Conservation (phyloP, 2,329 filamentous ascomycete genomes). For the Calonectria pauciramosa region DNA sequence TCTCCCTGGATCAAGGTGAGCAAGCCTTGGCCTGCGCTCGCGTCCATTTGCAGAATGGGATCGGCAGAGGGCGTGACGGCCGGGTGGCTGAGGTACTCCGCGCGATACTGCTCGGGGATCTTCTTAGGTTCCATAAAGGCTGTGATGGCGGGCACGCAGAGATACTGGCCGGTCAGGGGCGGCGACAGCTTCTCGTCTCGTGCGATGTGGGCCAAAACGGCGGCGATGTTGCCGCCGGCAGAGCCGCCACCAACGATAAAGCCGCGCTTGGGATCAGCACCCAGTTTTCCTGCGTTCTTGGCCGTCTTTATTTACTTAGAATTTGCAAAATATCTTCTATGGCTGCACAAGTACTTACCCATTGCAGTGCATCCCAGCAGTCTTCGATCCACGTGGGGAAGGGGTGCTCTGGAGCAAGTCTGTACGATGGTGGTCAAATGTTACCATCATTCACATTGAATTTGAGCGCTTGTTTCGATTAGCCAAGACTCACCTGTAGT, state of each 20-base stretch:
- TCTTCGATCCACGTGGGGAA: conserved; percentile 5
- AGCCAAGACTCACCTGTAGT: background rate
- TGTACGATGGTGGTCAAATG: background rate
- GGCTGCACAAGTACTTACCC: background rate
- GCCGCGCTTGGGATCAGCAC: background rate
- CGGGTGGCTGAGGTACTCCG: background rate
- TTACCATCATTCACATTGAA: no score
- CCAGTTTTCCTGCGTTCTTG: background rate
- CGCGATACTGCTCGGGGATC: background rate
- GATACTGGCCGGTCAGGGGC: background rate
- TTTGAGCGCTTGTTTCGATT: background rate
- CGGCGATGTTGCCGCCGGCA: background rate
- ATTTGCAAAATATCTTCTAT: no score
- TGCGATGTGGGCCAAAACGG: background rate
- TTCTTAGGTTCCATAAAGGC: background rate
- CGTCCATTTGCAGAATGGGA: background rate
- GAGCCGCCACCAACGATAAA: conserved; percentile 1
- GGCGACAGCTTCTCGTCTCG: conserved; percentile 3
- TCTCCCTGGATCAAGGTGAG: background rate
- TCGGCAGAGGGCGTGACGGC: background rate
- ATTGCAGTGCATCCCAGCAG: background rate
- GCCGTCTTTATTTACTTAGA: background rate
- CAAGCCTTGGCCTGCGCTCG: background rate
- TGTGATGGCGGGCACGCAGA: background rate
- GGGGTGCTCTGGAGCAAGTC: background rate